Evolutionary conservation across 1,284 basidiomycete genomes (phyloP), one percentile per base, ranked within the genome.

Genomic region (Cerioporus squamosus): DNA sequence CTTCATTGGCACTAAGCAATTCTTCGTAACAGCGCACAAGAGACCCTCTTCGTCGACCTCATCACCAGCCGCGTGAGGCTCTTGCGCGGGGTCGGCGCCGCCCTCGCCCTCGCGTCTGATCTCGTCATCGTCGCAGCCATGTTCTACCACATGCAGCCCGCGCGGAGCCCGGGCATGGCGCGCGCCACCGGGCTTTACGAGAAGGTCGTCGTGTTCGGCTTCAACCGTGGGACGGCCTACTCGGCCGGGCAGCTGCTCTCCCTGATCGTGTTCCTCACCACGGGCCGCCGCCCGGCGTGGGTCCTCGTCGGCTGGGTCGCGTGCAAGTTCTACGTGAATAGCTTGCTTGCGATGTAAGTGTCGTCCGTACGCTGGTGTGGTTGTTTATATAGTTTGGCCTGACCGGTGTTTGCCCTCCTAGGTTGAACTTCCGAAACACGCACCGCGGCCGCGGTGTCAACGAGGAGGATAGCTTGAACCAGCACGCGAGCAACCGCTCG

Each of bases 271-370:
- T 74, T 78, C 54, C 31, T 75, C 23, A 61, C 65, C 6, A 60
- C 67, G n/a, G 75, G 77, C 0, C 62, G 64, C 10, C 67, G 61
- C 39, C 73, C 64, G 46, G 66, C 64, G 42, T 78, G 76, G 77
- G 62, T 78, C 40, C 66, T 74, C 15, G 57, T 78, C 18, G 72
- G 77, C 55, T 77, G 78, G 71, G 49, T 75, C 14, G 55, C 69
- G 6, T 60, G 66, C 60, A 79, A 77, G 60, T 62, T 64, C 31
- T 71, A 71, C 61, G 55, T 61, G 51, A 71, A 70, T 52, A 68
- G 66, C 51, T 17, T 66, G 17, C 56, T 71, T 10, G 60, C 64
- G 22, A 69, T 68, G 69, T 66, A 44, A 29, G 67, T 55, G 15
- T 18, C 20, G n/a, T 15, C 8, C 4, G n/a, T 24, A 1, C 36